Evolutionary conservation across 1,139 yeast genomes (phyloP).

Genomic region (Suhomyces bolitotheri): DNA sequence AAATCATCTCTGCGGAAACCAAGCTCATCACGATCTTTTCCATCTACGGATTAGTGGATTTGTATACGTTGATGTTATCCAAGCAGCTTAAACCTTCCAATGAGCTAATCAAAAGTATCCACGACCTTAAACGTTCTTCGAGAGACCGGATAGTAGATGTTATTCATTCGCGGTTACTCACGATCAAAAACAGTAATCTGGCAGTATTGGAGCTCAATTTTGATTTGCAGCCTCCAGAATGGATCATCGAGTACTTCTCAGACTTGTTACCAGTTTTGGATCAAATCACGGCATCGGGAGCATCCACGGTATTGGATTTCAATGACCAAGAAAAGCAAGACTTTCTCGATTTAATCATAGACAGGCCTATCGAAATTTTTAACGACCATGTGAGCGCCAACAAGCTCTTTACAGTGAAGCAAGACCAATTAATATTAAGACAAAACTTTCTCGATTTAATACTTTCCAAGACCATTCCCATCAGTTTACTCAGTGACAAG

Average conservation of each 20-base stretch:
- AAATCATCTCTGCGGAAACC: slow-evolving; percentile 65
- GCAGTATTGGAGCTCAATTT: slow-evolving; percentile 44
- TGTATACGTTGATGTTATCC: slow-evolving; percentile 69
- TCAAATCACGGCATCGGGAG: slow-evolving; percentile 24
- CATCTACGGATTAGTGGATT: slow-evolving; percentile 60
- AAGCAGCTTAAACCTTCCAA: slow-evolving; percentile 39
- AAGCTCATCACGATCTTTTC: slow-evolving; percentile 56
- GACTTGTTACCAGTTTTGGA: slow-evolving; percentile 55
- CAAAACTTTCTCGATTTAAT: slow-evolving; percentile 63
- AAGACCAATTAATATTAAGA: slow-evolving; percentile 46
- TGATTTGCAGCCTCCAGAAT: slow-evolving; percentile 69
- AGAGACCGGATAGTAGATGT: slow-evolving; percentile 45
- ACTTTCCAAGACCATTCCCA: slow-evolving; percentile 54
- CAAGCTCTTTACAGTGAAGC: slow-evolving; percentile 27
- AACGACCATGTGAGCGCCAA: slow-evolving; percentile 32
- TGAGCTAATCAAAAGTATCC: slow-evolving; percentile 26
- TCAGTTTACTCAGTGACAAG: slow-evolving; percentile 40
- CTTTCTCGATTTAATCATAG: slow-evolving; percentile 41
- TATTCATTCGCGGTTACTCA: slow-evolving; percentile 42
- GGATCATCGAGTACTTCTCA: slow-evolving; percentile 61
- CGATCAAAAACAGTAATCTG: slow-evolving; percentile 40
- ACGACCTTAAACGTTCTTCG: slow-evolving; percentile 29
- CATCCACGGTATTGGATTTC: slow-evolving; percentile 38
- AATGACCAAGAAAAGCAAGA: slow-evolving; percentile 30
- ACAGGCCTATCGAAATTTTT: slow-evolving; percentile 51